A percentile compares a stretch with the other conserved stretches of the same genome.
These are phyloP conservation scores for Amanita rubescens DNA, from an alignment of 768 basidiomycete genomes.

Conservation along the genomic window DNA sequence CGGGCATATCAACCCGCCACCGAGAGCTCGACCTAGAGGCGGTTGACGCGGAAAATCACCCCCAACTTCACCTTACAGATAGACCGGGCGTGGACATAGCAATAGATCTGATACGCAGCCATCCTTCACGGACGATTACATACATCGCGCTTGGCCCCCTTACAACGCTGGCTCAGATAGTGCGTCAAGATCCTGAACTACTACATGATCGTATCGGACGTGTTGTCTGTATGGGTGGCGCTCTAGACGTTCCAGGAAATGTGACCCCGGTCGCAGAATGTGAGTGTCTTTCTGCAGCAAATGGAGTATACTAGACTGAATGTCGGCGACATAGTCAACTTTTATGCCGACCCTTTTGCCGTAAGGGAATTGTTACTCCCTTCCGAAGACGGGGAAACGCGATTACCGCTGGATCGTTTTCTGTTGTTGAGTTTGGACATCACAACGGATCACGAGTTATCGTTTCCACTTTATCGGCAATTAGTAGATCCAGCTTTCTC, in stretches of 20 bases:
- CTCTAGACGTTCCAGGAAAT: slow-evolving; percentile 87
- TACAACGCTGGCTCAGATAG: slow-evolving; percentile 69
- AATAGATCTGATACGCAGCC: slow-evolving; percentile 44
- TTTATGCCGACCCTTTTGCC: slow-evolving; percentile 83
- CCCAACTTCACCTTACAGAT: slow-evolving; percentile 40
- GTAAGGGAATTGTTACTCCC: slow-evolving; percentile 60
- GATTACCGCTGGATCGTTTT: slow-evolving; percentile 60
- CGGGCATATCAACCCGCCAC: slow-evolving; percentile 52
- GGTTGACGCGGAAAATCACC: slow-evolving; percentile 18
- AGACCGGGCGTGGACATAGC: slow-evolving; percentile 46
- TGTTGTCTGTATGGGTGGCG: slow-evolving; percentile 91
- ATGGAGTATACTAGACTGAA: background rate
- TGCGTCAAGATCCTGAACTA: slow-evolving; percentile 45
- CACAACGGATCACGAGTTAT: slow-evolving; percentile 72
- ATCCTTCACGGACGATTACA: slow-evolving; percentile 48
- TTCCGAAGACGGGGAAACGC: slow-evolving; percentile 20
- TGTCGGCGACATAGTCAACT: slow-evolving; percentile 52
- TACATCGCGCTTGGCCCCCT: slow-evolving; percentile 73
- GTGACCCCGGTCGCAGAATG: slow-evolving; percentile 79
- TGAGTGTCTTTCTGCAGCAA: slow-evolving; percentile 26
- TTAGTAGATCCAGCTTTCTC: slow-evolving; percentile 58
- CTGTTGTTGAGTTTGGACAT: slow-evolving; percentile 74
- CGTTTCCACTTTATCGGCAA: slow-evolving; percentile 55
- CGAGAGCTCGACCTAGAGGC: slow-evolving; percentile 47
- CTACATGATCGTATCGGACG: slow-evolving; percentile 57